phyloP scores from a whole-genome alignment of 2,329 filamentous ascomycete genomes.

The Aureobasidium pullulans region DNA sequence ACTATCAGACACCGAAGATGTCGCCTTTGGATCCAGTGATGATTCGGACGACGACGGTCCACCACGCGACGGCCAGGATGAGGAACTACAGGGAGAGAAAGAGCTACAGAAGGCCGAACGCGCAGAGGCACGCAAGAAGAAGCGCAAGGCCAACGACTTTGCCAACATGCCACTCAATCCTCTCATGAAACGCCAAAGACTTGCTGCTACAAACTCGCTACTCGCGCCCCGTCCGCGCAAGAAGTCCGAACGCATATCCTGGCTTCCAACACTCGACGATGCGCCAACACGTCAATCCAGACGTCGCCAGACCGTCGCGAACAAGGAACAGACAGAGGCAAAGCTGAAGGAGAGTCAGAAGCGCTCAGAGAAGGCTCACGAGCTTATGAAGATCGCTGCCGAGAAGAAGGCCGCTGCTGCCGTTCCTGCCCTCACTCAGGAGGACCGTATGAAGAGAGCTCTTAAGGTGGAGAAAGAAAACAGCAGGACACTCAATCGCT shows the following conservation, averaged over 20 bases:
- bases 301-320: constrained; percentile 56
- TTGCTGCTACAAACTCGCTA: constrained; percentile 34
- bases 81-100: constrained; percentile 80
- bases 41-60: constrained; percentile 64
- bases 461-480: constrained; percentile 78
- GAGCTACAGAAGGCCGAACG: constrained; percentile 73
- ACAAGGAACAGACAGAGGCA: constrained; percentile 50
- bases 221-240: constrained; percentile 38
- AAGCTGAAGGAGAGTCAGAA: constrained; percentile 68
- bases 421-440: constrained; percentile 44
- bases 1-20: constrained; percentile 53
- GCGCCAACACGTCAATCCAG: constrained; percentile 56
- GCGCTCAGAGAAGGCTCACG: constrained; percentile 62
- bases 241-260: constrained; percentile 64
- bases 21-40: constrained; percentile 77
- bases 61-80: constrained; percentile 37
- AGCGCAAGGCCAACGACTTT: constrained; percentile 59
- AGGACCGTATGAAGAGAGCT: constrained; percentile 73
- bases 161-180: constrained; percentile 42
- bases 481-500: constrained; percentile 80
- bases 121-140: constrained; percentile 71
- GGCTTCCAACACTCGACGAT: constrained; percentile 58
- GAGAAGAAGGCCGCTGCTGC: constrained; percentile 26
- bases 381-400: constrained; percentile 55
- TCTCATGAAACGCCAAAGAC: constrained; percentile 63